A percentile compares a stretch with the other conserved stretches of the same genome.
These are phyloP conservation scores for Stagonosporopsis cucurbitacearum DNA, from an alignment of 2,329 filamentous ascomycete genomes.

Conservation along the genomic window DNA sequence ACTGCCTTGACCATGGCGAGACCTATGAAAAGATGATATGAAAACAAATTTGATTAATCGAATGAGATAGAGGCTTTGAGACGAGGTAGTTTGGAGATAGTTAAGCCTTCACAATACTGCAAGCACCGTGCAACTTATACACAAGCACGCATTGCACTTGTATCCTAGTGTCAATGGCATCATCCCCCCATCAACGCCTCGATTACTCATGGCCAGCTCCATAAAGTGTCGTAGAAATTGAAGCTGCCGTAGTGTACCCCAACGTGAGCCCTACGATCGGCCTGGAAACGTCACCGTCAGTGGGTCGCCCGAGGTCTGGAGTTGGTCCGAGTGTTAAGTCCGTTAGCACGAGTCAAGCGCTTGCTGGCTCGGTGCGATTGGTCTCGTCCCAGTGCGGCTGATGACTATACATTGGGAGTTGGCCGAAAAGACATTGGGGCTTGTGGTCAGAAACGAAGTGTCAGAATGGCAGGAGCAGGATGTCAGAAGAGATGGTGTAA, in stretches of 20 bases:
- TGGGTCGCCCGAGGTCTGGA: neutral
- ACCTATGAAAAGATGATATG: neutral
- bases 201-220: neutral
- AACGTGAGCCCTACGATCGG: neutral
- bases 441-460: neutral
- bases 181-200: neutral
- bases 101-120: neutral
- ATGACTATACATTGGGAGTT: too few relatives aligned
- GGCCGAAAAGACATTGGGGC: neutral
- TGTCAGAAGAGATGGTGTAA: neutral
- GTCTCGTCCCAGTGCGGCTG: neutral
- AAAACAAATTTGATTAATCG: too few relatives aligned
- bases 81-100: too few relatives aligned
- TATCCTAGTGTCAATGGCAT: neutral
- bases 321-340: constrained; percentile 1
- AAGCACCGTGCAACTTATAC: neutral
- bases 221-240: constrained; percentile 1
- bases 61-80: too few relatives aligned
- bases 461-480: neutral
- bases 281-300: constrained; percentile 1
- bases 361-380: too few relatives aligned
- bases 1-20: constrained; percentile 44
- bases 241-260: neutral
- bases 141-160: neutral
- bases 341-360: neutral